phyloP scores from a whole-genome alignment of 768 basidiomycete genomes.

The Amanita fuliginea region DNA sequence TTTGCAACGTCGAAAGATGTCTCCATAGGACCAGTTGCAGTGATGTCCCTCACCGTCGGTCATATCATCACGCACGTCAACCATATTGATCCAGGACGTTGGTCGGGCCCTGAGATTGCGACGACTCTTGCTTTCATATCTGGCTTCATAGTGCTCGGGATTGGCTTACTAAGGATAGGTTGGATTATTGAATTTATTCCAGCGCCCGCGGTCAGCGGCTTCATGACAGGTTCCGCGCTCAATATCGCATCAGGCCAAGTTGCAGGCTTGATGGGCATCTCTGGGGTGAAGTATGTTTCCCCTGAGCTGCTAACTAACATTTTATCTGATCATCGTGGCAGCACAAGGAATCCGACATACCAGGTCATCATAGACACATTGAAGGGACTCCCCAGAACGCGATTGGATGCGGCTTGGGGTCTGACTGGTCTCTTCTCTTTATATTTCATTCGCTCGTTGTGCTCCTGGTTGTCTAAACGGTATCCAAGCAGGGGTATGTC shows the following conservation, averaged over 20 bases:
- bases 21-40: conserved; percentile 98
- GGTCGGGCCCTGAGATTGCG: conserved; percentile 66
- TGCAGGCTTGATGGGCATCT: conserved; percentile 81
- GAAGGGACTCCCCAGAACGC: conserved; percentile 63
- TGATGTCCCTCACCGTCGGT: conserved; percentile 87
- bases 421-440: conserved; percentile 61
- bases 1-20: conserved; percentile 98
- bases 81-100: conserved; percentile 39
- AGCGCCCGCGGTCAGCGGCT: conserved; percentile 71
- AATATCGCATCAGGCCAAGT: conserved; percentile 84
- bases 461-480: conserved; percentile 36
- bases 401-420: conserved; percentile 85
- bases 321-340: conserved; percentile 16
- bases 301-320: background rate
- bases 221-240: conserved; percentile 98
- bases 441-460: conserved; percentile 55
- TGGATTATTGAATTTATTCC: conserved; percentile 96
- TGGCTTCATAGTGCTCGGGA: conserved; percentile 84
- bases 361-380: conserved; percentile 88
- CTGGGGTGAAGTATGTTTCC: conserved; percentile 62
- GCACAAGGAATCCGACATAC: conserved; percentile 80
- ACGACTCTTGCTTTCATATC: conserved; percentile 75
- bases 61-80: conserved; percentile 69
- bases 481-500: conserved; percentile 44
- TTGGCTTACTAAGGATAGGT: conserved; percentile 83